phyloP scores from a whole-genome alignment of 345 rosid species.

The Excoecaria cochinchinensis region DNA sequence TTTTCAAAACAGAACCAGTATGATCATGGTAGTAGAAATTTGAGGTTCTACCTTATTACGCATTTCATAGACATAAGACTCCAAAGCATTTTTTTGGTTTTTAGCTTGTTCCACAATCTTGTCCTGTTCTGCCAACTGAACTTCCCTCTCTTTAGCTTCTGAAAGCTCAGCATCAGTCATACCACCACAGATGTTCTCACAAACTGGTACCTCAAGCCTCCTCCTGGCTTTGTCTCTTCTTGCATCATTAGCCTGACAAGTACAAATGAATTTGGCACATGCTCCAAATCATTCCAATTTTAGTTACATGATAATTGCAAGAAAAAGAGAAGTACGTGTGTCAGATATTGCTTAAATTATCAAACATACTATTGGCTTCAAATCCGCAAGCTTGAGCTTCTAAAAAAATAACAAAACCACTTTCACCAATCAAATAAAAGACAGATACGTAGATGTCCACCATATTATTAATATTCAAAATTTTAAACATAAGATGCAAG shows the following conservation, averaged over 20 bases:
- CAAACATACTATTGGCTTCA: slow-evolving; percentile 1
- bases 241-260: slow-evolving; percentile 40
- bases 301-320: neutral
- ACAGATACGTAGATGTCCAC: neutral
- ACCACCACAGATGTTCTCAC: slow-evolving; percentile 48
- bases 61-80: slow-evolving; percentile 76
- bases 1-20: neutral
- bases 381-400: neutral
- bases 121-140: slow-evolving; percentile 57
- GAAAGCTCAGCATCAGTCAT: slow-evolving; percentile 53
- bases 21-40: neutral
- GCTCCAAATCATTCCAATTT: neutral
- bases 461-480: neutral
- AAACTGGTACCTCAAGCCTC: slow-evolving; percentile 57
- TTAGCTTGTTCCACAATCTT: slow-evolving; percentile 66
- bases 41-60: slow-evolving; percentile 65
- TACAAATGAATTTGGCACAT: neutral
- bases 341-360: neutral
- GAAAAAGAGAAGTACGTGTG: neutral
- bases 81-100: slow-evolving; percentile 70
- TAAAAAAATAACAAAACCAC: neutral
- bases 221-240: slow-evolving; percentile 33
- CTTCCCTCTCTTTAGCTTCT: slow-evolving; percentile 58
- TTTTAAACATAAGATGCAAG: neutral
- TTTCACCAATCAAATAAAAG: neutral